phyloP scores from a whole-genome alignment of 2,329 filamentous ascomycete genomes.

The Apiospora hydei region DNA sequence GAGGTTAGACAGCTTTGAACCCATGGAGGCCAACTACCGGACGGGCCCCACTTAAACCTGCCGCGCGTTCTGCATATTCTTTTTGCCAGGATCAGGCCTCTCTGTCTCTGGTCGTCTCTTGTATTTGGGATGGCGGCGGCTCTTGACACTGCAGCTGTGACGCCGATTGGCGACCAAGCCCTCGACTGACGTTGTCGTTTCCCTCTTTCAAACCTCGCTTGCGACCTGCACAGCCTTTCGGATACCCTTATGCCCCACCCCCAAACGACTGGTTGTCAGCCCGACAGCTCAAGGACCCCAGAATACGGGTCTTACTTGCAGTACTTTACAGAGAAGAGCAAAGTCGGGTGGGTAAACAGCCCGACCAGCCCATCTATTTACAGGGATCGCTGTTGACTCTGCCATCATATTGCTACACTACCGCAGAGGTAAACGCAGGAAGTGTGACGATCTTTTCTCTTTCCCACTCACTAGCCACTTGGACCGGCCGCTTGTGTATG shows the following conservation, averaged over 20 bases:
- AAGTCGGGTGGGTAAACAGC: not conserved
- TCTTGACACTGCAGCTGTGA: slow-evolving; percentile 8
- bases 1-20: not conserved
- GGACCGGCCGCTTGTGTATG: not conserved
- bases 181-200: not conserved
- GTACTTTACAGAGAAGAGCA: too few species aligned
- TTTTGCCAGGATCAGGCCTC: not conserved
- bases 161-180: not conserved
- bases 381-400: not conserved
- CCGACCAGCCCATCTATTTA: not conserved
- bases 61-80: slow-evolving; percentile 14
- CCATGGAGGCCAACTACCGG: slow-evolving; percentile 1
- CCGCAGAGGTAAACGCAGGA: not conserved
- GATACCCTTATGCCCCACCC: slow-evolving; percentile 9
- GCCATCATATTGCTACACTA: slow-evolving; percentile 10
- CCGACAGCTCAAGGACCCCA: not conserved
- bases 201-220: not conserved
- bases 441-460: not conserved
- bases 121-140: not conserved
- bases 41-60: not conserved
- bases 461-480: not conserved
- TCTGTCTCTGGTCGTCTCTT: not conserved
- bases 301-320: not conserved
- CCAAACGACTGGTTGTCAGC: not conserved
- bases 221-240: slow-evolving; percentile 12